Base-by-base conservation (phyloP, 345 rosid species). In the Ceriops tagal region DNA sequence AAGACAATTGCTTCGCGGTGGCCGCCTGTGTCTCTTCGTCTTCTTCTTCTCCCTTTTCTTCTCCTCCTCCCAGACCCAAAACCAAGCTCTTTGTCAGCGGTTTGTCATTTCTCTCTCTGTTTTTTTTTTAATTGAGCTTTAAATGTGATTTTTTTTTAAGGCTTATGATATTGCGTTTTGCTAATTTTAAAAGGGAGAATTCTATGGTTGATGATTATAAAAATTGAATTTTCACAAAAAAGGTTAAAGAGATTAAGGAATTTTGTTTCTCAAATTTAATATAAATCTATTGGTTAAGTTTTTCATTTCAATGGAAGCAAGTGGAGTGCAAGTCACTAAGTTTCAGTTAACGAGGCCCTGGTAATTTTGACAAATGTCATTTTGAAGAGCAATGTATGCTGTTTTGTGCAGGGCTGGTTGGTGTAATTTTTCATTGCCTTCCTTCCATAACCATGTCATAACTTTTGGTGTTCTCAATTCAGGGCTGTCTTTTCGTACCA, bases 401-500 rank as follows among this genome's bases (percentile, higher is more conserved):
- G 57, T 56, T 37, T 37, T 27, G 32, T 6, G 24, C 52, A 26
- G 5, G 39, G 5, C 43, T 49, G 18, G 27, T 30, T 10, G 18
- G 8, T 32, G 5, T 37, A 19, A 32, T 43, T 15, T 13, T n/a
- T 24, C 20, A 53, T 3, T 39, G 62, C 22, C 47, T n/a, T 8
- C 16, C 1, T 39, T 11, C 18, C 13, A 43, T 13, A 10, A 10
- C 1, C 13, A 16, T 8, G 27, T n/a, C 39, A 47, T 57, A 6
- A 19, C 20, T 47, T 49, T 19, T 65, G 32, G 18, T 39, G 43
- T 4, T 16, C 67, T 59, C 64, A 32, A 27, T 58, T 65, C 87
- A 89, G 97, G 96, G 69, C 86, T 92, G 63, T 92, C 93, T 47
- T 89, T 92, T 68, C 91, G 88, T 8, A 86, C 97, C 55, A 83